Percentiles rank a stretch among this genome's conserved stretches.
These are phyloP conservation scores for Aplosporella prunicola DNA, from an alignment of 2,329 filamentous ascomycete species.

Conservation along the genomic window DNA sequence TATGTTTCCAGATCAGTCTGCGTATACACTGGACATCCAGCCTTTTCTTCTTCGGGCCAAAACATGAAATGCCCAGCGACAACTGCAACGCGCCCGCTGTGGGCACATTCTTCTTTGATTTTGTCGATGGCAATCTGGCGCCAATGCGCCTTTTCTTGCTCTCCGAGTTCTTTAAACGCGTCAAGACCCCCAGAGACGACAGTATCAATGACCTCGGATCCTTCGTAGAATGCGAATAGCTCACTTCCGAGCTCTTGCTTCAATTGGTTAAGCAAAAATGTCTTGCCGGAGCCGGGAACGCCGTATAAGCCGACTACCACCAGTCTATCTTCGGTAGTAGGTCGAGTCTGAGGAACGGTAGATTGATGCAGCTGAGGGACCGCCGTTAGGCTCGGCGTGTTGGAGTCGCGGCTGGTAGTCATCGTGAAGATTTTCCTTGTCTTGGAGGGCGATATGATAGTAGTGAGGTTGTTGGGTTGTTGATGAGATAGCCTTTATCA, in stretches of 20 bases:
- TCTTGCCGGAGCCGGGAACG: constrained; percentile 46
- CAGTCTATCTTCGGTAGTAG: no score
- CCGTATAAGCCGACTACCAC: constrained; percentile 52
- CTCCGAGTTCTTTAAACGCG: constrained; percentile 35
- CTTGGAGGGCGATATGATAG: no score
- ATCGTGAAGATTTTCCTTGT: no score
- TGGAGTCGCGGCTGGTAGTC: no score
- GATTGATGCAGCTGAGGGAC: no score
- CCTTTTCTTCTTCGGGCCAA: constrained; percentile 33
- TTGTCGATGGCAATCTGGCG: constrained; percentile 39
- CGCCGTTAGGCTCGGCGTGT: no score
- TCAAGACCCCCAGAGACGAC: constrained; percentile 39
- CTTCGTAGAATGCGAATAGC: constrained; percentile 43
- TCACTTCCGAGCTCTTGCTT: constrained; percentile 24
- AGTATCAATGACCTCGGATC: constrained; percentile 38
- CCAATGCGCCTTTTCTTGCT: constrained; percentile 28
- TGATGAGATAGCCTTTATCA: no score
- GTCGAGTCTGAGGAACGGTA: no score
- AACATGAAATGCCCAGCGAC: constrained; percentile 50
- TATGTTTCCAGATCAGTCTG: constrained; percentile 43
- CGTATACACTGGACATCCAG: constrained; percentile 30
- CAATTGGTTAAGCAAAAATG: constrained; percentile 35
- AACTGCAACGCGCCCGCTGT: constrained; percentile 32
- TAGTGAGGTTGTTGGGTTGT: no score
- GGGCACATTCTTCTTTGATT: constrained; percentile 32